phyloP scores from a whole-genome alignment of 1,284 basidiomycete genomes.

The Fomitopsis pinicola region DNA sequence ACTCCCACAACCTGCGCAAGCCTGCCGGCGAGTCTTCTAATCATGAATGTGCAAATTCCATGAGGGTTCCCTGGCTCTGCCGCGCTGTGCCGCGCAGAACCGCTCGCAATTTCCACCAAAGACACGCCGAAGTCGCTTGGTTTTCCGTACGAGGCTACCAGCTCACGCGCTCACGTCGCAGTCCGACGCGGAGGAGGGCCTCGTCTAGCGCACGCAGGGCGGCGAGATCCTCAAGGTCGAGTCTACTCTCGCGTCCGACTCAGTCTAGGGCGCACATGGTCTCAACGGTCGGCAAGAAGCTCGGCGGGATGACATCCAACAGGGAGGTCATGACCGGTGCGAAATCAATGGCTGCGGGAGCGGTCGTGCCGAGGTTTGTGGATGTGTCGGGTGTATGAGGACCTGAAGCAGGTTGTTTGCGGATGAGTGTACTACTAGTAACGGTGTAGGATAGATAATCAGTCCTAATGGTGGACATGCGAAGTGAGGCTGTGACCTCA shows the following conservation, averaged over 20 bases:
- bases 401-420: too few relatives aligned
- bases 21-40: constrained; percentile 18
- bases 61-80: constrained; percentile 7
- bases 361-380: constrained; percentile 17
- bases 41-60: too few relatives aligned
- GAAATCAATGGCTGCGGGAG: constrained; percentile 21
- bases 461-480: too few relatives aligned
- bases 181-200: constrained; percentile 23
- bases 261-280: constrained; percentile 20
- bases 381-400: constrained; percentile 14
- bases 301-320: constrained; percentile 20
- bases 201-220: constrained; percentile 21
- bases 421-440: too few relatives aligned
- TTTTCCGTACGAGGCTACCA: constrained; percentile 27
- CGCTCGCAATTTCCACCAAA: constrained; percentile 25
- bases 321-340: constrained; percentile 21
- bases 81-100: constrained; percentile 22
- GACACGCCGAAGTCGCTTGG: constrained; percentile 17
- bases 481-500: too few relatives aligned
- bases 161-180: constrained; percentile 25
- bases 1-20: constrained; percentile 22
- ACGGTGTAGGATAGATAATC: too few relatives aligned
- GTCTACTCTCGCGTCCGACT: constrained; percentile 13
- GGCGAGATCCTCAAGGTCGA: constrained; percentile 22
- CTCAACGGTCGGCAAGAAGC: constrained; percentile 15